These are phyloP conservation scores for Trypanosoma platydactyli DNA, from an alignment of 208 protist genomes.

Conservation along the genomic window DNA sequence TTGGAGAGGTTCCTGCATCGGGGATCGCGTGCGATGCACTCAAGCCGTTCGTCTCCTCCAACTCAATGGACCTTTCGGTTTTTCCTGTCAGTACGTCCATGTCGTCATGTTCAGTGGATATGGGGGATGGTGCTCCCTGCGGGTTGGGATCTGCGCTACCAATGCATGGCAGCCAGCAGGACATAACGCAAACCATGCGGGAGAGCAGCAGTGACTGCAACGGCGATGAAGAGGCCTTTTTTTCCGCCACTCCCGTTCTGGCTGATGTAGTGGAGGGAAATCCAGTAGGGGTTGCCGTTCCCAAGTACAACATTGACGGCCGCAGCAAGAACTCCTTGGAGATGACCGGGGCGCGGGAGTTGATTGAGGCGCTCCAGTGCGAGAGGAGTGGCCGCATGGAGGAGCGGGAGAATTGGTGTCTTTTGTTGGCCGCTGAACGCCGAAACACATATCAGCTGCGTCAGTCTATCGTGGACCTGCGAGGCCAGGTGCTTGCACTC, in stretches of 20 bases:
- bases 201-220: slow-evolving; percentile 8
- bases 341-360: background rate
- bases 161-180: background rate
- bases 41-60: slow-evolving; percentile 3
- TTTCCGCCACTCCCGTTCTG: background rate
- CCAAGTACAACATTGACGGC: background rate
- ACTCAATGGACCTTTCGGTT: background rate
- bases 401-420: slow-evolving; percentile 23
- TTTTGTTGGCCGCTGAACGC: slow-evolving; percentile 24
- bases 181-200: background rate
- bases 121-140: background rate
- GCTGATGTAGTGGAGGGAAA: background rate
- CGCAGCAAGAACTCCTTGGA: background rate
- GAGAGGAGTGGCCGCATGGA: background rate
- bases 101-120: background rate
- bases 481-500: slow-evolving; percentile 16
- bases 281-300: background rate
- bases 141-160: background rate
- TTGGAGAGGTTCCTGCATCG: slow-evolving; percentile 3
- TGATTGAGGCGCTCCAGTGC: background rate
- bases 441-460: slow-evolving; percentile 17
- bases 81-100: background rate
- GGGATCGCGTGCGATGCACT: background rate
- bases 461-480: slow-evolving; percentile 16
- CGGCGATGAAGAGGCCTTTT: slow-evolving; percentile 1